These are phyloP conservation scores for Rostrohypoxylon terebratum DNA, from an alignment of 495 filamentous ascomycete genomes.

Conservation along the genomic window DNA sequence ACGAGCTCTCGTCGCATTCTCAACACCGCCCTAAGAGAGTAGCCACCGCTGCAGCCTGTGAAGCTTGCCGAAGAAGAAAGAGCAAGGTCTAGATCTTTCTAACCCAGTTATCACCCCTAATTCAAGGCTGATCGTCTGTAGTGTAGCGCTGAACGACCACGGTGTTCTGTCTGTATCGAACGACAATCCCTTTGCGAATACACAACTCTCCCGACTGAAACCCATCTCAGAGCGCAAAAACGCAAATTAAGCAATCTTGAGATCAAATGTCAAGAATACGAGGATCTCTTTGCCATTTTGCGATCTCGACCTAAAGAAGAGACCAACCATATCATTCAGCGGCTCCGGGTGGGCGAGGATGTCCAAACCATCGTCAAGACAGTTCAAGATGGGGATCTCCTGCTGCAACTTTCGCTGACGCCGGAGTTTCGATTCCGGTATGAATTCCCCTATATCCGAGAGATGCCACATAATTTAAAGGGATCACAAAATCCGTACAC, in stretches of 20 bases:
- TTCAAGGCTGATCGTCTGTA: conserved; percentile 1
- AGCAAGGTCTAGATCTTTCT: conserved; percentile 34
- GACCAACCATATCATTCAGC: conserved; percentile 21
- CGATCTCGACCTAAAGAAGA: conserved; percentile 40
- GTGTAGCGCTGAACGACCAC: conserved; percentile 42
- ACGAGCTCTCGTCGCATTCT: conserved; percentile 13
- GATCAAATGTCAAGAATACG: conserved; percentile 39
- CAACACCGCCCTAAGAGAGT: conserved; percentile 36
- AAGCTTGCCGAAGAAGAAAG: conserved; percentile 43
- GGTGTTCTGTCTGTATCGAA: conserved; percentile 43
- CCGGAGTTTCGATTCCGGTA: conserved; percentile 55
- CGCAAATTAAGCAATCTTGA: conserved; percentile 41
- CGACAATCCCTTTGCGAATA: conserved; percentile 42
- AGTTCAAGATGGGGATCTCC: conserved; percentile 53
- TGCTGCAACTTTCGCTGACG: conserved; percentile 50
- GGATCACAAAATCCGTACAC: conserved; percentile 51
- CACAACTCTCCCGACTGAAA: conserved; percentile 42
- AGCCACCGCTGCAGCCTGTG: conserved; percentile 36
- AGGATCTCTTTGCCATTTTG: conserved; percentile 31
- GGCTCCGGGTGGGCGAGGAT: conserved; percentile 35
- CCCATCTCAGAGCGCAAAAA: conserved; percentile 39
- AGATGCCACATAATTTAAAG: conserved; percentile 52
- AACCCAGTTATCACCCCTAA: neutral
- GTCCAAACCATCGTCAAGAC: conserved; percentile 47
- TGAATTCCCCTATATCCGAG: conserved; percentile 53